These are phyloP conservation scores for Didymella segeticola DNA, from an alignment of 2,329 filamentous ascomycete genomes.

Conservation along the genomic window DNA sequence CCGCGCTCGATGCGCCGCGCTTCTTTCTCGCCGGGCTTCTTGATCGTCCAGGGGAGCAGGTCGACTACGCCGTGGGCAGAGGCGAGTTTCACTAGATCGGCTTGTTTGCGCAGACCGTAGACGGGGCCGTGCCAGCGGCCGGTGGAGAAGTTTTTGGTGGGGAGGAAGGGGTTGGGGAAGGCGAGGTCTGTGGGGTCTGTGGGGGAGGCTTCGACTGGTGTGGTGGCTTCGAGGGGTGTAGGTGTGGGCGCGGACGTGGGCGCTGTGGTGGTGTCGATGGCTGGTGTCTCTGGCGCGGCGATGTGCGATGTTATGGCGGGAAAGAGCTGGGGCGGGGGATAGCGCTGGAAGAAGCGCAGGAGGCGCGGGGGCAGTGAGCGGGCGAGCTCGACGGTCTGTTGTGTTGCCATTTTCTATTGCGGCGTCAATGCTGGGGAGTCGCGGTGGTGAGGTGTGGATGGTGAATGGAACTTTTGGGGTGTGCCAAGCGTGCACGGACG, in stretches of 20 bases:
- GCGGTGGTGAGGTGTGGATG: conserved; percentile 9
- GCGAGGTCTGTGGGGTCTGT: conserved; percentile 49
- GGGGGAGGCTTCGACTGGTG: conserved; percentile 39
- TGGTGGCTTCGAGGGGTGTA: conserved; percentile 42
- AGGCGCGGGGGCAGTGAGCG: conserved; percentile 78
- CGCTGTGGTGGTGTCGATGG: conserved; percentile 32
- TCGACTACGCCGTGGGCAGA: conserved; percentile 79
- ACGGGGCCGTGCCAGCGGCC: conserved; percentile 84
- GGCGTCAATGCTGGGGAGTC: not conserved
- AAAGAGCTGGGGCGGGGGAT: conserved; percentile 71
- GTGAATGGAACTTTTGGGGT: conserved; percentile 9
- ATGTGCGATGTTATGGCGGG: conserved; percentile 32
- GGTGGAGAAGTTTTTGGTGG: conserved; percentile 77
- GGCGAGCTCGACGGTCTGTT: conserved; percentile 62
- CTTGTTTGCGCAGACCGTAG: conserved; percentile 85
- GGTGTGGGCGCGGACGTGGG: conserved; percentile 19
- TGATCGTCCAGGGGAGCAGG: conserved; percentile 76
- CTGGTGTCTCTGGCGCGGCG: conserved; percentile 20
- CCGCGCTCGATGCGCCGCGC: conserved; percentile 78
- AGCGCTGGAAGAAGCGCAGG: conserved; percentile 85
- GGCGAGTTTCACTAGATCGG: conserved; percentile 88
- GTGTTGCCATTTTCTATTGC: conserved; percentile 34
- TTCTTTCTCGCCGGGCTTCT: conserved; percentile 75
- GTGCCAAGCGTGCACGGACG: not conserved
- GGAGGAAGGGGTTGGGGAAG: conserved; percentile 80